Percentiles rank a stretch among this genome's conserved stretches.
phyloP scores from a whole-genome alignment of 352 stramenopile genomes.

The Peronospora destructor region DNA sequence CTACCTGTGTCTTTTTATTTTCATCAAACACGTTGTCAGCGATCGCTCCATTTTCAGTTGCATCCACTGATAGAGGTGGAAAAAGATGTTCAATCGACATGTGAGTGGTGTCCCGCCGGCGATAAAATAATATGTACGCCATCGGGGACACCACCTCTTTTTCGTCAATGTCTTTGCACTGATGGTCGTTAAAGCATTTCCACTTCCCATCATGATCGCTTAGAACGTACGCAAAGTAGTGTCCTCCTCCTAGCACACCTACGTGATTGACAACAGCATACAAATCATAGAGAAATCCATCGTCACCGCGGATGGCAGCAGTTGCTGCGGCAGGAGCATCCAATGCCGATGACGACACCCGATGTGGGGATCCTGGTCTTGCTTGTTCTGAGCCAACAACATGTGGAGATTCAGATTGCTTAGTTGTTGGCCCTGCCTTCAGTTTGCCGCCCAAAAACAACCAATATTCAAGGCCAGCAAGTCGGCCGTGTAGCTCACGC shows the following conservation, averaged over 20 bases:
- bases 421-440: conserved; percentile 12
- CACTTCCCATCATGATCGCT: conserved; percentile 89
- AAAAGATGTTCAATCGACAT: conserved; percentile 72
- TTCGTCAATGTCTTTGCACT: conserved; percentile 83
- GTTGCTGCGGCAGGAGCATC: conserved; percentile 56
- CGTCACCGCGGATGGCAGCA: conserved; percentile 39
- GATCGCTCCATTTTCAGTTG: conserved; percentile 20
- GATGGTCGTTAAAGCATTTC: conserved; percentile 97
- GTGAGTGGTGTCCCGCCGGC: conserved; percentile 57
- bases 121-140: conserved; percentile 90
- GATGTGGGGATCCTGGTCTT: conserved; percentile 11
- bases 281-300: conserved; percentile 89
- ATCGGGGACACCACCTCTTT: conserved; percentile 81
- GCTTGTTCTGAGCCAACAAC: conserved; percentile 7
- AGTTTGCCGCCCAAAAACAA: conserved; percentile 72
- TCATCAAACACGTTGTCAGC: conserved; percentile 34
- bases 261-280: conserved; percentile 98
- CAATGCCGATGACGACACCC: conserved; percentile 31
- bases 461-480: conserved; percentile 63
- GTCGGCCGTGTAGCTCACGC: conserved; percentile 30
- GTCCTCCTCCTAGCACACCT: conserved; percentile 90
- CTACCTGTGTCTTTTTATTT: conserved; percentile 53
- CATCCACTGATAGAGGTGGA: conserved; percentile 41
- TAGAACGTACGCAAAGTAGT: conserved; percentile 90
- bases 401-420: conserved; percentile 8